These are phyloP conservation scores for Saturnispora besseyi DNA, from an alignment of 805 yeast species.

Conservation along the genomic window DNA sequence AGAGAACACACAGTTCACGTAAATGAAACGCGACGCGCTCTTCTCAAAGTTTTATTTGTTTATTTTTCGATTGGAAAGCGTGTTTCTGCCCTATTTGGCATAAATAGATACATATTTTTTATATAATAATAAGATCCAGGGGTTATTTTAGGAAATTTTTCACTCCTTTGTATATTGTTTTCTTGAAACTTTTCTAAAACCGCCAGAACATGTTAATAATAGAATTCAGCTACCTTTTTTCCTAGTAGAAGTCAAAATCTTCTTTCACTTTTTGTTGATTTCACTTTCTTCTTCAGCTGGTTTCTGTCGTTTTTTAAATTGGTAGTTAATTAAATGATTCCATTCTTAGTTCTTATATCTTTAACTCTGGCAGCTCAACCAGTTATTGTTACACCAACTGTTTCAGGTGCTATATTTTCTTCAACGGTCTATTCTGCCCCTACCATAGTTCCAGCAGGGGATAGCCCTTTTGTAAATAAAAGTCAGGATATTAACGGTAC, in stretches of 20 bases:
- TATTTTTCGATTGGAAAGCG: not conserved
- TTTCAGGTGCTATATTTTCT: not conserved
- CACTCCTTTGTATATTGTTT: too few relatives aligned
- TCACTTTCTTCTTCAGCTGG: not conserved
- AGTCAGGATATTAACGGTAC: conserved; percentile 28
- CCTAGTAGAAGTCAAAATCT: too few relatives aligned
- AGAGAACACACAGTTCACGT: not conserved
- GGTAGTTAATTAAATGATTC: not conserved
- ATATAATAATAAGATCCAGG: too few relatives aligned
- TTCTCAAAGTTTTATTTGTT: not conserved
- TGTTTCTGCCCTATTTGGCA: not conserved
- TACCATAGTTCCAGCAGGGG: conserved; percentile 13
- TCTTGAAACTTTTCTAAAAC: too few relatives aligned
- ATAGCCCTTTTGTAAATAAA: conserved; percentile 27
- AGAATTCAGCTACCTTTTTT: too few relatives aligned
- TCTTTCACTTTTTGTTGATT: too few relatives aligned
- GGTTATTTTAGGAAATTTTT: too few relatives aligned
- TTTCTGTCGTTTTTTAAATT: not conserved
- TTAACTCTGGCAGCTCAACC: not conserved
- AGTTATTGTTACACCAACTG: not conserved
- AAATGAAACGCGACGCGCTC: conserved; percentile 1
- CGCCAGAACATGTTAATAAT: too few relatives aligned
- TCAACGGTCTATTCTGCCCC: not conserved
- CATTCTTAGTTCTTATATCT: not conserved
- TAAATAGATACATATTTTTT: not conserved